Base-by-base conservation (phyloP, 768 basidiomycete species). In the Collybia nuda region DNA sequence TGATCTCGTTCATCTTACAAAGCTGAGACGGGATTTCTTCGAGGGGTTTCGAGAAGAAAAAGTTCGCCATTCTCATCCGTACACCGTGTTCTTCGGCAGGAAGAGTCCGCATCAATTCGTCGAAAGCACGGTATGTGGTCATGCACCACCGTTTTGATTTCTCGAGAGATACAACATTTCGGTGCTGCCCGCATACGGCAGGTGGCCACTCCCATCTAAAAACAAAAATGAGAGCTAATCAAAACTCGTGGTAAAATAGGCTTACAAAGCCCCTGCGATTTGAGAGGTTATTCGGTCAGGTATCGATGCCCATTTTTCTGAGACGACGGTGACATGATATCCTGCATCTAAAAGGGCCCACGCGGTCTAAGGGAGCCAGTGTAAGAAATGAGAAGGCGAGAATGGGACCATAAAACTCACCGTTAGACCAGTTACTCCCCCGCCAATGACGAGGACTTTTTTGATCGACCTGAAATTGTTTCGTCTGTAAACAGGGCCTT, bases 171-270 rank as follows among this genome's bases (percentile, higher is more conserved):
- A 64, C 62, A n/a, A 57, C 50, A 57, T 70, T 68, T 4, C 68
- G 68, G 55, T 72, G 70, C 35, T 65, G 58, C 40, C 71, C 71
- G 51, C 71, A 71, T 17, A 72, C 71, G 2, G 71, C 71, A 15
- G 71, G 70, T 1, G 70, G 70, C 53, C 62, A 71, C 49, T 72
- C 71, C 71, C 71, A 71, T 18, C 66, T 65, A 43, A 40, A 44
- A 28, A 14, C 22, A 21, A 14, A 15, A 12, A 40, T 32, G 35
- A 51, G 38, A 50, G 50, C 1, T 57, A 40, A 41, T 14, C 35
- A 14, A 38, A 36, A 37, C 17, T 44, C n/a, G 45, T 24, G 18
- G 22, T 35, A 39, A 35, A 40, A 21, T 5, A 11, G 15, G 53
- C 63, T 51, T 55, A 66, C 64, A 68, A 48, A 5, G 63, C 63